Percentiles rank a stretch among this genome's conserved stretches.
phyloP scores from a whole-genome alignment of 139 green algal genomes.

The Chlamydomonas eustigma region DNA sequence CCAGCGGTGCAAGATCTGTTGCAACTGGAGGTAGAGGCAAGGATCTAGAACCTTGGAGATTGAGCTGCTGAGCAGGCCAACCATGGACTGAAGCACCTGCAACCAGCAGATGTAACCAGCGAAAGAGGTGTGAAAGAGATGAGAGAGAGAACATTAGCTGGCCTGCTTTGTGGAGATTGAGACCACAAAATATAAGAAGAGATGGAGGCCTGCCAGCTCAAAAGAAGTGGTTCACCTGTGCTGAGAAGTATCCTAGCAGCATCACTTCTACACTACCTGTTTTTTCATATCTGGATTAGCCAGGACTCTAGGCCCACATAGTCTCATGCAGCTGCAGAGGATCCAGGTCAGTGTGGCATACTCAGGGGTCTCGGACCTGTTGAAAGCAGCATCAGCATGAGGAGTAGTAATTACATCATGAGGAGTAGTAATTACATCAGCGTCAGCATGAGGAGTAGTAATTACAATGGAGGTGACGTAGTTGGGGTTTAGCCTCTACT shows the following conservation, averaged over 20 bases:
- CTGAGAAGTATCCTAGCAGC: no score
- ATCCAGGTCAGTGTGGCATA: constrained; percentile 73
- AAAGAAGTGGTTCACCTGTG: no score
- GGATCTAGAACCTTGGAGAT: constrained; percentile 48
- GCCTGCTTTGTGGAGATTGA: no score
- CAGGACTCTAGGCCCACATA: constrained; percentile 51
- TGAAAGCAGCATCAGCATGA: constrained; percentile 2
- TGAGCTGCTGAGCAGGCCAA: constrained; percentile 37
- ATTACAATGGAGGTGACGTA: no score
- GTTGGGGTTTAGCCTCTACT: no score
- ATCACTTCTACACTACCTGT: no score
- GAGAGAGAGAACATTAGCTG: no score
- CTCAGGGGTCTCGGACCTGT: constrained; percentile 30
- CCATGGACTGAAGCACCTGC: constrained; percentile 67
- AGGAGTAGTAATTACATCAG: no score
- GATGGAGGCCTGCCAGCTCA: no score
- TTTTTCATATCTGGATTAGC: constrained; percentile 55
- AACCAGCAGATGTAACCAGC: background rate
- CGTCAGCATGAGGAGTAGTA: no score
- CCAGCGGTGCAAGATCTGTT: constrained; percentile 44
- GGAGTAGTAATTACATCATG: no score
- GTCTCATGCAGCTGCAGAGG: constrained; percentile 51
- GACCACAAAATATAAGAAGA: no score
- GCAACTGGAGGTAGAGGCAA: constrained; percentile 59
- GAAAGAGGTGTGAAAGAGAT: background rate